These are phyloP conservation scores for Pisolithus albus DNA, from an alignment of 768 basidiomycete genomes.

Conservation along the genomic window DNA sequence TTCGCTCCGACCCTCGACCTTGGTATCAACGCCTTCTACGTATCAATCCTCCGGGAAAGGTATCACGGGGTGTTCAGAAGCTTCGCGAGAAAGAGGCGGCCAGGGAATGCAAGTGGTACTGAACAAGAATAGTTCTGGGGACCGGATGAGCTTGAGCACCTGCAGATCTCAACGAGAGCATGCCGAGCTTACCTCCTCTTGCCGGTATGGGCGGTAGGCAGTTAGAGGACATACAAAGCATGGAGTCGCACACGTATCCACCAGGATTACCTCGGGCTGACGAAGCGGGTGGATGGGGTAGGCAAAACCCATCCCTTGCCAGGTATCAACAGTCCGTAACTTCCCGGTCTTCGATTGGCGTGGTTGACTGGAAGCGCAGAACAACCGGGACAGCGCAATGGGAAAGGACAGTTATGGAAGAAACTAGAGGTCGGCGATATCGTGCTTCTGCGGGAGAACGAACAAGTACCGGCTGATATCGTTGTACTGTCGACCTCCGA, in stretches of 20 bases:
- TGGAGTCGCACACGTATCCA: conserved; percentile 62
- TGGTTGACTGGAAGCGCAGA: conserved; percentile 74
- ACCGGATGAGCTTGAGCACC: conserved; percentile 39
- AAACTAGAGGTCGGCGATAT: conserved; percentile 98
- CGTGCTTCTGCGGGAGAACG: conserved; percentile 84
- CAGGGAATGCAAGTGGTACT: conserved; percentile 60
- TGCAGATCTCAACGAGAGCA: conserved; percentile 38
- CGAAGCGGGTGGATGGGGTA: conserved; percentile 32
- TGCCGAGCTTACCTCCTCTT: conserved; percentile 31
- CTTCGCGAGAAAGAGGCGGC: conserved; percentile 78
- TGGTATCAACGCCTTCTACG: conserved; percentile 73
- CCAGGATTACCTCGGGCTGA: conserved; percentile 31
- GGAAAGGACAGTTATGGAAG: conserved; percentile 98
- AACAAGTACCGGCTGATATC: conserved; percentile 95
- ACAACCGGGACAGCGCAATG: conserved; percentile 69
- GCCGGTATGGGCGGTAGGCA: conserved; percentile 42
- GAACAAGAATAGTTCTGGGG: conserved; percentile 33
- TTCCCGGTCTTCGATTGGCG: conserved; percentile 55
- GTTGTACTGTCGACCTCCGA: conserved; percentile 90
- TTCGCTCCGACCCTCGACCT: conserved; percentile 65
- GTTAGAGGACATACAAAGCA: conserved; percentile 63
- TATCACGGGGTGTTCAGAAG: conserved; percentile 80
- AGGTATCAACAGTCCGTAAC: conserved; percentile 51
- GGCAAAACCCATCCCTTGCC: conserved; percentile 34
- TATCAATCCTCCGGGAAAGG: conserved; percentile 61